A percentile compares a stretch with the other conserved stretches of the same genome.
Evolutionary conservation across 2,329 filamentous ascomycete genomes (phyloP).

Genomic region (Aurifilum marmelostoma): DNA sequence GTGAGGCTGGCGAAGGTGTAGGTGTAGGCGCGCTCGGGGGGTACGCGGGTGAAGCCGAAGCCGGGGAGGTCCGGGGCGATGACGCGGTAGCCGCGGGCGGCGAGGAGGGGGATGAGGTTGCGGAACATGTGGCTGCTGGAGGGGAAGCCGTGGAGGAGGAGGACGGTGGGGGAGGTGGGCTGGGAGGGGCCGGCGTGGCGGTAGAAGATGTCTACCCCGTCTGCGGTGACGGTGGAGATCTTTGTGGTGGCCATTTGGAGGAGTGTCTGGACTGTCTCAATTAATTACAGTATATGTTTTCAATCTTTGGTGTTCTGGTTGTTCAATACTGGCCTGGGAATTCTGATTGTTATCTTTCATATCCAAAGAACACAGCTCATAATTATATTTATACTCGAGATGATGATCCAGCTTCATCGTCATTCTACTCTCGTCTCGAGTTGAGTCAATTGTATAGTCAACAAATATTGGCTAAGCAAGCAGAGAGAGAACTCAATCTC

Average conservation of each 20-base stretch:
- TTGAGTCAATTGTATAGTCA: neutral
- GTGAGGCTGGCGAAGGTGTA: slow-evolving; percentile 60
- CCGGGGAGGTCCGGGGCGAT: slow-evolving; percentile 63
- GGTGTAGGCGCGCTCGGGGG: slow-evolving; percentile 44
- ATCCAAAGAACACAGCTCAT: neutral
- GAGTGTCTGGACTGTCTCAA: neutral
- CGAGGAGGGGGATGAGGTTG: slow-evolving; percentile 48
- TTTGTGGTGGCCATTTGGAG: slow-evolving; percentile 22
- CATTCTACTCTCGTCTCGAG: neutral
- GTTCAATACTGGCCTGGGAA: neutral
- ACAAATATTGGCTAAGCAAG: neutral
- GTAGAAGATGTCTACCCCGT: slow-evolving; percentile 47
- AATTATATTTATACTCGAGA: neutral
- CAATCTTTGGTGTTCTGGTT: no score
- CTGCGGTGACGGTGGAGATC: slow-evolving; percentile 34
- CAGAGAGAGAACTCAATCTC: no score
- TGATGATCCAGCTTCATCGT: neutral
- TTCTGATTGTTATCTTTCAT: neutral
- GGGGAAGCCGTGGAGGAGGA: slow-evolving; percentile 52
- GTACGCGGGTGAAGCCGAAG: slow-evolving; percentile 59
- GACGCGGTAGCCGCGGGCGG: slow-evolving; percentile 42
- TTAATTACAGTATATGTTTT: no score
- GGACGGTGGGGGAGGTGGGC: slow-evolving; percentile 39
- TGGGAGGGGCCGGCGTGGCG: slow-evolving; percentile 38
- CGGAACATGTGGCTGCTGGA: slow-evolving; percentile 48